phyloP scores from a whole-genome alignment of 1,139 yeast species.

The Protomyces arabidopsidicola region DNA sequence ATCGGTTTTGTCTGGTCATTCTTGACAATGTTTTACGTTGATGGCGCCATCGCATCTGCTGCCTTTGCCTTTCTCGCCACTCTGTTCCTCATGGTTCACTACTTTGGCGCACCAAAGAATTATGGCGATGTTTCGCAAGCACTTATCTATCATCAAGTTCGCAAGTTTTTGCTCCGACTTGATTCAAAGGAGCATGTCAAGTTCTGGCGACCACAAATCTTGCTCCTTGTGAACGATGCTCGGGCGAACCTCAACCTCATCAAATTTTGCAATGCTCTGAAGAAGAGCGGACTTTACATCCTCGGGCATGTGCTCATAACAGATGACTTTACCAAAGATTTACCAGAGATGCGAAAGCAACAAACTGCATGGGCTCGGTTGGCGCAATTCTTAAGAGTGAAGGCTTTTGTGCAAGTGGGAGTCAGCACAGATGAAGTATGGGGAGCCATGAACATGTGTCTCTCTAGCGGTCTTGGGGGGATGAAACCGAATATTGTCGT shows the following conservation, averaged over 20 bases:
- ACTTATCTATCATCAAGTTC: constrained; percentile 87
- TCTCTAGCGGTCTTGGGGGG: constrained; percentile 94
- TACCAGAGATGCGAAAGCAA: constrained; percentile 64
- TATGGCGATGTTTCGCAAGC: constrained; percentile 79
- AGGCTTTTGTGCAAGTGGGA: constrained; percentile 90
- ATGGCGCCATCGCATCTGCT: constrained; percentile 77
- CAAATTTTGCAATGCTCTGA: constrained; percentile 87
- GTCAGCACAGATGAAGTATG: constrained; percentile 82
- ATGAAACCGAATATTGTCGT: constrained; percentile 96
- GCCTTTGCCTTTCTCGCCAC: constrained; percentile 62
- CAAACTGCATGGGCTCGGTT: constrained; percentile 77
- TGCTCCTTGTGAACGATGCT: constrained; percentile 83
- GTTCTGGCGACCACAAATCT: constrained; percentile 94
- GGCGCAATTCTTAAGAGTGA: constrained; percentile 68
- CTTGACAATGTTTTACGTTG: constrained; percentile 88
- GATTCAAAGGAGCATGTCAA: constrained; percentile 75
- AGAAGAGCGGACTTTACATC: constrained; percentile 66
- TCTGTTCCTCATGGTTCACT: constrained; percentile 74
- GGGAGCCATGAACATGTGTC: constrained; percentile 90
- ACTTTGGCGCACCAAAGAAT: constrained; percentile 85
- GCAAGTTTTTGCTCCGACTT: constrained; percentile 76
- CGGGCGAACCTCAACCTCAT: constrained; percentile 85
- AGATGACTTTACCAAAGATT: constrained; percentile 55
- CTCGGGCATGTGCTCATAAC: constrained; percentile 79
- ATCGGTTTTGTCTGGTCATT: constrained; percentile 66